Base-by-base conservation (phyloP, 2,329 filamentous ascomycete genomes). In the Fusarium pseudograminearum region DNA sequence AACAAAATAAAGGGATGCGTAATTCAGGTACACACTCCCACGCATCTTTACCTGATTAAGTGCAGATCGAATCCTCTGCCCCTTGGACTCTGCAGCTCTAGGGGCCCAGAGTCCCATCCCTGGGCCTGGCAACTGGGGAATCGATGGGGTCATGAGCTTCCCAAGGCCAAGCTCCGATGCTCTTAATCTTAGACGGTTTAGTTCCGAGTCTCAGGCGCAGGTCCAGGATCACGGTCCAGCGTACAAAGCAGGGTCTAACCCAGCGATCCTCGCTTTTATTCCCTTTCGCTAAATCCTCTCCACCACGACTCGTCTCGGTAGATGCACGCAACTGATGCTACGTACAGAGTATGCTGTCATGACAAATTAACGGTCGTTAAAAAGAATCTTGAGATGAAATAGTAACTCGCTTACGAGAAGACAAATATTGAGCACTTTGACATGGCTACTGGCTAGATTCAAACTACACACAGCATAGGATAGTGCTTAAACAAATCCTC, bases 81-180 rank as follows among this genome's bases (percentile, higher is more conserved):
- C 61, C 52, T 72, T 59, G 51, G 15, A 51, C 24, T 40, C 48
- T 48, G 50, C 34, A 41, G 45, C 38, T 44, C 38, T 22, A 50
- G 59, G 51, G 44, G 28, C 45, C 45, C 14, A 40, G n/a, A 40
- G 36, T n/a, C 51, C 42, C 53, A 45, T 69, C 34, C 67, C 61
- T 61, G 51, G 60, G 31, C 54, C 33, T 38, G 18, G 26, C 33
- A 51, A 20, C 64, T 73, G 66, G 66, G 63, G 60, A 69, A 62
- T 47, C 57, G 60, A 60, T 72, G 69, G 61, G 57, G 67, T 67
- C 61, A 67, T 48, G 51, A 44, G 67, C 51, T 70, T 51, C 34
- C 14, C 26, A 51, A 40, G 44, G 59, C 69, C 62, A 46, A 64
- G 52, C 62, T 67, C 51, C 61, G 47, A 67, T 67, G 61, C 52